Evolutionary conservation across 2,329 filamentous ascomycete species (phyloP), one percentile per base, ranked within the genome.

Genomic region (Chrysoporthe austroafricana): DNA sequence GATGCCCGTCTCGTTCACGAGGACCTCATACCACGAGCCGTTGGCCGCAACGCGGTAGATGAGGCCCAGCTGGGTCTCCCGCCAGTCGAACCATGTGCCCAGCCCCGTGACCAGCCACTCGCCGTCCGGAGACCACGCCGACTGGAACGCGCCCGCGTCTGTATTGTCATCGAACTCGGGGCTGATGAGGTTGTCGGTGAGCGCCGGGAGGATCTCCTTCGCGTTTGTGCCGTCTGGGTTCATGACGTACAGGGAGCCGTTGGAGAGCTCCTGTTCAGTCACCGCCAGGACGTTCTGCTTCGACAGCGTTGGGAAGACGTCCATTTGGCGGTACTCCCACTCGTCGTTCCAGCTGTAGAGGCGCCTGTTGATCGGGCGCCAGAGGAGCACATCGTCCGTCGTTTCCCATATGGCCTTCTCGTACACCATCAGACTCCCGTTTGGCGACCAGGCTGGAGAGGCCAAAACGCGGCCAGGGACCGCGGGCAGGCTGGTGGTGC

Each of bases 261-360:
- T 80, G 18, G 78, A 79, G 1, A 79, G 74, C 63, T 80, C 76
- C 67, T 80, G 81, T 64, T 78, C 72, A 0, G 79, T 81, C 16
- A 78, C 75, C 13, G 74, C 78, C 18, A 80, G 70, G 1, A 69
- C 71, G 2, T 70, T 60, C 62, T 60, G 57, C 0, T 14, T 57
- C 8, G 71, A 73, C 16, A 78, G 70, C 39, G 75, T 71, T 0
- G 80, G 80, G 72, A 82, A 81, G 3, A 81, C 77, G 62, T 82
- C 79, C 44, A 76, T 80, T 73, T 79, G 79, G 32, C 78, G 77
- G 68, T 81, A 82, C 5, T 81, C 80, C 76, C 76, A 81, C 1
- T 80, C 76, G 14, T 36, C 36, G 57, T 81, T 77, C 75, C 75
- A 82, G 69, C 75, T 77, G 69, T 77, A 81, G 6, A 81, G 73